phyloP scores from a whole-genome alignment of 768 basidiomycete species.

The Tricholoma flavovirens region DNA sequence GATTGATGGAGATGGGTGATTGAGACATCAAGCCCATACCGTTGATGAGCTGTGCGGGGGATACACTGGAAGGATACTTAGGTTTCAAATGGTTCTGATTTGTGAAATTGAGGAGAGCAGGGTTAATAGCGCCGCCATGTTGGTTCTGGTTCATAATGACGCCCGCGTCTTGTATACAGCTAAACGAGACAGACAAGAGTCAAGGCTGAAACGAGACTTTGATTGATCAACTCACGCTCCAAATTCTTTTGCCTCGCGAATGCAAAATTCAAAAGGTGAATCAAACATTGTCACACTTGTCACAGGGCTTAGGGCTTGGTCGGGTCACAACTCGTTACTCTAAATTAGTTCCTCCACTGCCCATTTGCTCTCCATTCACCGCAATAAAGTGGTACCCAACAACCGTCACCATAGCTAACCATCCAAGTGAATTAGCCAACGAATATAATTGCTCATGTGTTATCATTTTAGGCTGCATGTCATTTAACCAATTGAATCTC shows the following conservation, averaged over 20 bases:
- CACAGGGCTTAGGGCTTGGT: slow-evolving; percentile 1
- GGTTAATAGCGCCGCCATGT: slow-evolving; percentile 6
- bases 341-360: slow-evolving; percentile 18
- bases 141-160: no score
- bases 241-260: background rate
- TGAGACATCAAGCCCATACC: slow-evolving; percentile 8
- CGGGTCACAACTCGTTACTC: slow-evolving; percentile 6
- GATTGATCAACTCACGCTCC: background rate
- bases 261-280: background rate
- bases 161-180: no score
- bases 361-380: slow-evolving; percentile 60
- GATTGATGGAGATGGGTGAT: slow-evolving; percentile 5
- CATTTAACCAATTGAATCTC: no score
- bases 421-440: slow-evolving; percentile 78
- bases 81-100: background rate
- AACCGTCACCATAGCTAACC: slow-evolving; percentile 81
- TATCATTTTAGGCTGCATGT: slow-evolving; percentile 49
- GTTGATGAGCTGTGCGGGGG: slow-evolving; percentile 11
- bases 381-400: slow-evolving; percentile 89
- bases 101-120: slow-evolving; percentile 10
- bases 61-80: background rate
- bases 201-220: no score
- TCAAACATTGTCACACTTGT: slow-evolving; percentile 3
- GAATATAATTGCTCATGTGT: slow-evolving; percentile 73
- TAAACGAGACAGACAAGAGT: background rate